A percentile compares a stretch with the other conserved stretches of the same genome.
Conservation (phyloP, 1,139 yeast species). For the Debaryomyces psychrophilus region DNA sequence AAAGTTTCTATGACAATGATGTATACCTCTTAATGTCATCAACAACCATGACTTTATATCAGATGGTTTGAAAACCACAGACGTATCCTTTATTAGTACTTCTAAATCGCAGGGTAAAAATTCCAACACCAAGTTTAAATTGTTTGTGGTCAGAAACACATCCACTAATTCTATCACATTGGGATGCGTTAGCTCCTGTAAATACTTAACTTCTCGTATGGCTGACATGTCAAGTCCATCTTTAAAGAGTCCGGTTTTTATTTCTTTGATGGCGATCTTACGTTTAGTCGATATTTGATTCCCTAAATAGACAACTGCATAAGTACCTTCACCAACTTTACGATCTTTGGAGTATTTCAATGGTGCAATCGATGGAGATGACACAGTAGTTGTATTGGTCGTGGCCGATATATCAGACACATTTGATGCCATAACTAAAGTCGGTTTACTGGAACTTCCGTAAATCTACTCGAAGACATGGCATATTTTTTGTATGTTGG, state of each 20-base stretch:
- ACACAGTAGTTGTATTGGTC: background rate
- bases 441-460: background rate
- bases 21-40: conserved; percentile 92
- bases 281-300: conserved; percentile 58
- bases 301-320: conserved; percentile 94
- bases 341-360: conserved; percentile 55
- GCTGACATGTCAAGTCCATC: conserved; percentile 99
- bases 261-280: conserved; percentile 88
- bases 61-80: conserved; percentile 76
- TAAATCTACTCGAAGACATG: too few relatives aligned
- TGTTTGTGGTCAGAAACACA: conserved; percentile 73
- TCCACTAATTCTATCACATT: conserved; percentile 88
- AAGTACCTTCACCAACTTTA: conserved; percentile 98
- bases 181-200: conserved; percentile 81
- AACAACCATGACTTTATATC: conserved; percentile 93
- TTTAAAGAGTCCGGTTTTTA: conserved; percentile 90
- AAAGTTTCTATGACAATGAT: conserved; percentile 91
- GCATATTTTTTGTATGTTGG: background rate
- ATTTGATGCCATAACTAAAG: background rate
- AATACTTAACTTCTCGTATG: conserved; percentile 87
- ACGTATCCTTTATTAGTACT: conserved; percentile 79
- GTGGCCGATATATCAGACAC: background rate
- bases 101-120: conserved; percentile 92
- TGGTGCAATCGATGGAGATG: conserved; percentile 1
- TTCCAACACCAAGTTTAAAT: conserved; percentile 85